A percentile compares a stretch with the other conserved stretches of the same genome.
These are phyloP conservation scores for Psilocybe cubensis DNA, from an alignment of 768 basidiomycete genomes.

Conservation along the genomic window DNA sequence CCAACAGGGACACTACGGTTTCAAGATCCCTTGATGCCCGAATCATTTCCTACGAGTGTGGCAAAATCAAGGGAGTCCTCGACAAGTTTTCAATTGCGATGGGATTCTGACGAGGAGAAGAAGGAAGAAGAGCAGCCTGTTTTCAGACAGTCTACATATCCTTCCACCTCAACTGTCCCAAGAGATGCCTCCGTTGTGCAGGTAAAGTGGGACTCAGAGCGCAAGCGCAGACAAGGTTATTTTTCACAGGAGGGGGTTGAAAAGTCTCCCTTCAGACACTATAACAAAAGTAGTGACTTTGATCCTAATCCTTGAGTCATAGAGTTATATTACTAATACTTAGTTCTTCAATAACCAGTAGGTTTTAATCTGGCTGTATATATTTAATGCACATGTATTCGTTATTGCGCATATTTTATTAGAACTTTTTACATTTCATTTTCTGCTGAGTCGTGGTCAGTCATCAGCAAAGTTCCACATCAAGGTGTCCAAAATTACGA, in stretches of 20 bases:
- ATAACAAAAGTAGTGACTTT: slow-evolving; percentile 32
- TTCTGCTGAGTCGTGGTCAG: neutral
- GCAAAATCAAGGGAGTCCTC: slow-evolving; percentile 11
- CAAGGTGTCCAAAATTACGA: too few species aligned
- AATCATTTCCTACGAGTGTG: slow-evolving; percentile 11
- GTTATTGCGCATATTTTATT: neutral
- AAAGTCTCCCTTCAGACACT: slow-evolving; percentile 36
- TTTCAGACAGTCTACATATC: neutral
- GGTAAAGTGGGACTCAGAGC: slow-evolving; percentile 35
- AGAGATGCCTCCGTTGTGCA: slow-evolving; percentile 16
- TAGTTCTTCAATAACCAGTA: neutral
- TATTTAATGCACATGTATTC: neutral
- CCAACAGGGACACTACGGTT: slow-evolving; percentile 13
- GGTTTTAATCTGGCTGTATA: slow-evolving; percentile 1
- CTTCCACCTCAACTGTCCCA: neutral
- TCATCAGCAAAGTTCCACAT: too few species aligned
- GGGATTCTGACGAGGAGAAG: neutral
- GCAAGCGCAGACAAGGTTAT: neutral
- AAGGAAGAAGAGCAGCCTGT: neutral
- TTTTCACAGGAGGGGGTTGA: neutral
- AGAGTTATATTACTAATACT: too few species aligned
- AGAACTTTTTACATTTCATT: neutral
- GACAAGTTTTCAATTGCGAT: neutral
- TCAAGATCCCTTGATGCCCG: slow-evolving; percentile 17
- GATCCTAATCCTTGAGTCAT: neutral